These are phyloP conservation scores for Fusarium anthophilum DNA, from an alignment of 2,329 filamentous ascomycete genomes.

Conservation along the genomic window DNA sequence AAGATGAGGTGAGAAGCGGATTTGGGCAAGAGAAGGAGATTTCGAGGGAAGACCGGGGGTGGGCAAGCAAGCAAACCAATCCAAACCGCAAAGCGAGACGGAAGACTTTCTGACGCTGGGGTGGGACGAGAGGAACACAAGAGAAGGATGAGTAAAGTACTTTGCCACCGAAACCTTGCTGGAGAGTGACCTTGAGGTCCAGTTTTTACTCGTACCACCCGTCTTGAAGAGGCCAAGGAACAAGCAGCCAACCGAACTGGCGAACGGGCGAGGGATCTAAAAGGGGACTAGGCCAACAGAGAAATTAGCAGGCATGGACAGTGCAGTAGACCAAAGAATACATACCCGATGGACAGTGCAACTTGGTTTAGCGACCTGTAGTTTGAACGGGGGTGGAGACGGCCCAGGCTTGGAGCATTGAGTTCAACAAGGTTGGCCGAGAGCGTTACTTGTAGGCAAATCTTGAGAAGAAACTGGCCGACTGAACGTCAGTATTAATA, in stretches of 20 bases:
- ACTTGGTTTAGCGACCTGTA: neutral
- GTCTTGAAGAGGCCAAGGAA: slow-evolving; percentile 18
- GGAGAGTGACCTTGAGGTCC: neutral
- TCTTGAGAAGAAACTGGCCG: neutral
- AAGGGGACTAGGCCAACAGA: slow-evolving; percentile 25
- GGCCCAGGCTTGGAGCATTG: neutral
- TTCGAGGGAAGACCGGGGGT: slow-evolving; percentile 33
- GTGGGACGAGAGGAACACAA: slow-evolving; percentile 12
- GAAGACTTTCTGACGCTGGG: slow-evolving; percentile 4
- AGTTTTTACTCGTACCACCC: slow-evolving; percentile 31
- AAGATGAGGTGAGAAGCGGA: slow-evolving; percentile 36
- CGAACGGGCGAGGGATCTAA: slow-evolving; percentile 27
- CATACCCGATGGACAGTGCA: neutral
- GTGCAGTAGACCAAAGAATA: slow-evolving; percentile 11
- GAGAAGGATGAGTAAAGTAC: neutral
- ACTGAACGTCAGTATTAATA: neutral
- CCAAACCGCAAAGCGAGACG: slow-evolving; percentile 4
- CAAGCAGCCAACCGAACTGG: slow-evolving; percentile 19
- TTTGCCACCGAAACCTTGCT: neutral
- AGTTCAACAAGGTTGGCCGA: neutral
- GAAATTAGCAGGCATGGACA: slow-evolving; percentile 39
- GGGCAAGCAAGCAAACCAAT: neutral
- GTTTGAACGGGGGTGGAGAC: neutral
- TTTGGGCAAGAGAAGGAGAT: slow-evolving; percentile 36
- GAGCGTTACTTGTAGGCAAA: neutral